Evolutionary conservation across 1,284 basidiomycete genomes (phyloP).

Genomic region (Tilletia walkeri): DNA sequence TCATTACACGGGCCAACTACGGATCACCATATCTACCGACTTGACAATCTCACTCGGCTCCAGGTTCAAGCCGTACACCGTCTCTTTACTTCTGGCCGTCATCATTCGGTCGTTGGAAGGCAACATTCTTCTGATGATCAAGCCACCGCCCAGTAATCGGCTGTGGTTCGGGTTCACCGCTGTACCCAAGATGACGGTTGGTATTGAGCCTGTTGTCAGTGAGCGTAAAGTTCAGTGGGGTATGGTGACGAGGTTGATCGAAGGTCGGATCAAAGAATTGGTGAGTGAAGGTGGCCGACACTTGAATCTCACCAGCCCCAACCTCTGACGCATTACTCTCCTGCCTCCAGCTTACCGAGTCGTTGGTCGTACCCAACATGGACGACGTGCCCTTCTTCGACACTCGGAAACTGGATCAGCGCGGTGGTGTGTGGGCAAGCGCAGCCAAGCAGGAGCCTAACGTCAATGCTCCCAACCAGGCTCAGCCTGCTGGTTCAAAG

Average conservation of each 20-base stretch:
- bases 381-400: slow-evolving; percentile 96
- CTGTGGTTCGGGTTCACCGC: slow-evolving; percentile 98
- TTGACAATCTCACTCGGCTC: slow-evolving; percentile 72
- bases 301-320: too few relatives aligned
- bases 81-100: slow-evolving; percentile 82
- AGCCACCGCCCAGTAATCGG: slow-evolving; percentile 90
- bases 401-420: slow-evolving; percentile 63
- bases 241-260: slow-evolving; percentile 84
- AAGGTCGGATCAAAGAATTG: slow-evolving; percentile 80
- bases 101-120: slow-evolving; percentile 83
- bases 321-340: background rate
- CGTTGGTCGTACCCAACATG: slow-evolving; percentile 93
- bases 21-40: slow-evolving; percentile 83
- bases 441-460: slow-evolving; percentile 59
- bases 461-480: slow-evolving; percentile 33
- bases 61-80: slow-evolving; percentile 80
- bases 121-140: slow-evolving; percentile 83
- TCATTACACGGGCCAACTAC: slow-evolving; percentile 78
- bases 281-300: slow-evolving; percentile 61
- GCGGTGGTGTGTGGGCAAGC: slow-evolving; percentile 88
- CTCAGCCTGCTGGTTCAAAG: slow-evolving; percentile 23
- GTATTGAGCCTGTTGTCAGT: slow-evolving; percentile 88
- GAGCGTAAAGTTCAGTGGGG: slow-evolving; percentile 86
- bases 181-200: slow-evolving; percentile 80
- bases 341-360: slow-evolving; percentile 73